These are phyloP conservation scores for Camellia granthamiana DNA, from an alignment of 148 eudicot genomes.

Conservation along the genomic window DNA sequence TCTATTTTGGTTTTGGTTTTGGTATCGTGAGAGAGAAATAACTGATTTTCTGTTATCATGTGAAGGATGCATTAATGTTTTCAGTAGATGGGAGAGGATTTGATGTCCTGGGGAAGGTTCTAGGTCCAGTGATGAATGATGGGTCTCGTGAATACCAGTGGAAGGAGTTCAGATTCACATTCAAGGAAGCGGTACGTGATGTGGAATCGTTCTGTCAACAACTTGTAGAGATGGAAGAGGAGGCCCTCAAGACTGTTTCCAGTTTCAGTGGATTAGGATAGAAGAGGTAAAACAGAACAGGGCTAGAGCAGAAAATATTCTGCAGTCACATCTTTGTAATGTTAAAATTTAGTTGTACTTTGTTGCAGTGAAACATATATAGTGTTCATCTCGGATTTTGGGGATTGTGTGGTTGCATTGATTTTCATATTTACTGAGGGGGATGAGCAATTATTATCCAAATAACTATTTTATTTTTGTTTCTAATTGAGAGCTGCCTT, in stretches of 20 bases:
- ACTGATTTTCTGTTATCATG: slow-evolving; percentile 16
- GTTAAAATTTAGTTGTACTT: not conserved
- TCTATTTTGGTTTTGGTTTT: not conserved
- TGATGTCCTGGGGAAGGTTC: slow-evolving; percentile 63
- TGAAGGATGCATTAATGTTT: slow-evolving; percentile 69
- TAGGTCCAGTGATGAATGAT: slow-evolving; percentile 33
- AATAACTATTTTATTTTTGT: too few species aligned
- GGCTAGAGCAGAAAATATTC: not conserved
- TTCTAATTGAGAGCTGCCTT: too few species aligned
- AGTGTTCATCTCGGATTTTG: not conserved
- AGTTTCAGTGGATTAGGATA: slow-evolving; percentile 53
- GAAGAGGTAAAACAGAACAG: not conserved
- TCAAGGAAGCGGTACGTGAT: slow-evolving; percentile 62
- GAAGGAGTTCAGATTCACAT: slow-evolving; percentile 64
- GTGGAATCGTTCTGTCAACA: slow-evolving; percentile 59
- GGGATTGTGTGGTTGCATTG: not conserved
- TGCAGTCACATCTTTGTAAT: not conserved
- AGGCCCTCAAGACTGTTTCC: slow-evolving; percentile 59
- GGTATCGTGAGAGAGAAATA: not conserved
- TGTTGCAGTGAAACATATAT: not conserved
- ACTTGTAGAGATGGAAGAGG: slow-evolving; percentile 81
- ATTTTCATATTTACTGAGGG: too few species aligned
- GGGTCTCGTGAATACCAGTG: slow-evolving; percentile 57
- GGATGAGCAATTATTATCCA: not conserved
- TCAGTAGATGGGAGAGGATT: slow-evolving; percentile 78